Evolutionary conservation across 2,329 filamentous ascomycete genomes (phyloP).

Genomic region (Daldinia eschscholtzii): DNA sequence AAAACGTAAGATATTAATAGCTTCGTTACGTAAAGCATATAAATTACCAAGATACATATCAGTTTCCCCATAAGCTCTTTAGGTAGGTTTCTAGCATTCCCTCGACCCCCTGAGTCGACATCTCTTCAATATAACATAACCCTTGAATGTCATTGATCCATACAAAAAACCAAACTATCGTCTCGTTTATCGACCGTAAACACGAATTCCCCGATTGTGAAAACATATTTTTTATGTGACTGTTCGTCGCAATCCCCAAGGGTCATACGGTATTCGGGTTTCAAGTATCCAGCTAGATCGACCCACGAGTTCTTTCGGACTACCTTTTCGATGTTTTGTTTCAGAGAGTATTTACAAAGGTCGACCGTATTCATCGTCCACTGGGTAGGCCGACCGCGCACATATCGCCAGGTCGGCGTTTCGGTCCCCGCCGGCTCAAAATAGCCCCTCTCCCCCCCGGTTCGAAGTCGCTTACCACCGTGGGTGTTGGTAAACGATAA

Average conservation of each 20-base stretch:
- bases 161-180: neutral
- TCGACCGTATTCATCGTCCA: neutral
- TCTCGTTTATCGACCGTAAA: neutral
- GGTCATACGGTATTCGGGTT: neutral
- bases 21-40: neutral
- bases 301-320: neutral
- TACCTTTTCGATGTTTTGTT: constrained; percentile 4
- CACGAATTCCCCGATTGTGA: neutral
- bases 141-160: neutral
- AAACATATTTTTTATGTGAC: neutral
- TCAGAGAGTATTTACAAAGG: neutral
- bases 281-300: neutral
- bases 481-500: too few species aligned
- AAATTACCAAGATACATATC: neutral
- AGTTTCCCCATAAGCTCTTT: neutral
- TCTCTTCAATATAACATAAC: neutral
- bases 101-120: neutral
- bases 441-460: too few species aligned
- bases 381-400: neutral
- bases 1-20: neutral
- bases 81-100: too few species aligned
- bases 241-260: neutral
- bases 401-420: neutral
- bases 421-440: neutral
- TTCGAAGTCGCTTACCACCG: too few species aligned